Evolutionary conservation across 148 eudicot genomes (phyloP).

Genomic region (Drosera capensis): DNA sequence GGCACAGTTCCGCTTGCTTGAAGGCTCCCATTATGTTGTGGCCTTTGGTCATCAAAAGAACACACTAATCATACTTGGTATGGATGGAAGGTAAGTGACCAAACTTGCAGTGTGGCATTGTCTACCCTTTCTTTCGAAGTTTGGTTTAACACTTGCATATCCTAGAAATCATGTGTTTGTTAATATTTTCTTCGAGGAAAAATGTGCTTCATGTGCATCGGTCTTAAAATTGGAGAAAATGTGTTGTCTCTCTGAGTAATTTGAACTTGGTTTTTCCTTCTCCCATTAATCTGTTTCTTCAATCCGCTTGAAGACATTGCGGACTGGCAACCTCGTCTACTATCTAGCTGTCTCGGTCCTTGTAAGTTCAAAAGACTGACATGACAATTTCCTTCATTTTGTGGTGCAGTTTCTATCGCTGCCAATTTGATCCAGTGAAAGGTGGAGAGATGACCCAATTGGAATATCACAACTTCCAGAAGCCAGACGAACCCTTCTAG

Average conservation of each 20-base stretch:
- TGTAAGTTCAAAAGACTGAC: neutral
- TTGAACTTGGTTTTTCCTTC: too few relatives aligned
- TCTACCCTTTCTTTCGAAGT: neutral
- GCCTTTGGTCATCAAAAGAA: constrained; percentile 90
- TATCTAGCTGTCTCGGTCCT: constrained; percentile 1
- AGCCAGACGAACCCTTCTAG: constrained; percentile 71
- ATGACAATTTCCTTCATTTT: neutral
- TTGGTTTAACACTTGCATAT: neutral
- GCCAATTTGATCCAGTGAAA: constrained; percentile 59
- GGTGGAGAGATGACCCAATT: constrained; percentile 94
- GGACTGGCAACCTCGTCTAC: neutral
- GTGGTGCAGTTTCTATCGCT: constrained; percentile 69
- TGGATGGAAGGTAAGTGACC: constrained; percentile 72
- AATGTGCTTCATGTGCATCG: too few relatives aligned
- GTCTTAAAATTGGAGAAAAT: too few relatives aligned
- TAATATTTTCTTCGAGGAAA: too few relatives aligned
- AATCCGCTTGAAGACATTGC: too few relatives aligned
- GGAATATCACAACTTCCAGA: constrained; percentile 81
- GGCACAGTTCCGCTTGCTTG: constrained; percentile 66
- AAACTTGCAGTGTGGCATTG: neutral
- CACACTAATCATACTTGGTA: constrained; percentile 56
- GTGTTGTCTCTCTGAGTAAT: too few relatives aligned
- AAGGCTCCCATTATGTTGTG: constrained; percentile 66
- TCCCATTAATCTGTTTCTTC: too few relatives aligned
- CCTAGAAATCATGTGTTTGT: too few relatives aligned